These are phyloP conservation scores for Daldinia childiae DNA, from an alignment of 495 filamentous ascomycete species.

Conservation along the genomic window DNA sequence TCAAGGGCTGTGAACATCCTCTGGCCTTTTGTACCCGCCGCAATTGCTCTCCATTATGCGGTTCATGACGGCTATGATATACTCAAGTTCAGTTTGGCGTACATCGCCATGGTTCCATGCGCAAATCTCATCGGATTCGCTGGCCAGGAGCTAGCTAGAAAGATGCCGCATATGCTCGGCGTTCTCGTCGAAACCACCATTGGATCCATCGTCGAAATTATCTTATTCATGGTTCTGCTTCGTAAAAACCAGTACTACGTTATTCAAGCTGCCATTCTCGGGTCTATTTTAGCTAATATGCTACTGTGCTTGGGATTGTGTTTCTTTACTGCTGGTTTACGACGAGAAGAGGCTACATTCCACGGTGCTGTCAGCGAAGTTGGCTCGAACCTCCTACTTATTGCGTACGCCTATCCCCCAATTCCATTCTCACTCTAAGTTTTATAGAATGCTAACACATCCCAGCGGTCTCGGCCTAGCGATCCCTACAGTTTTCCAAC, in stretches of 20 bases:
- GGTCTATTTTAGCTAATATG: constrained; percentile 82
- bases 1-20: constrained; percentile 59
- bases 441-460: constrained; percentile 19
- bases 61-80: constrained; percentile 55
- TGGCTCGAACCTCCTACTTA: constrained; percentile 80
- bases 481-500: constrained; percentile 81
- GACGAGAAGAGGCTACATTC: constrained; percentile 71
- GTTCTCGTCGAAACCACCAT: constrained; percentile 80
- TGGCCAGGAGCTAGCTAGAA: constrained; percentile 80
- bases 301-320: constrained; percentile 78
- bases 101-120: constrained; percentile 80
- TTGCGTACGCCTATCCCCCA: constrained; percentile 62
- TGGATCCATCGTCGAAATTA: constrained; percentile 81
- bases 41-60: constrained; percentile 55
- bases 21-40: constrained; percentile 64
- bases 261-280: constrained; percentile 84
- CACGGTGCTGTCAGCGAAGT: constrained; percentile 82
- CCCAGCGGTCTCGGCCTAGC: constrained; percentile 76
- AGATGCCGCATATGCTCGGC: constrained; percentile 79
- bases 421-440: constrained; percentile 7
- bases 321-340: constrained; percentile 80
- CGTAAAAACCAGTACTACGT: constrained; percentile 66
- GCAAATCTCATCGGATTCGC: constrained; percentile 90
- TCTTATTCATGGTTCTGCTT: constrained; percentile 82
- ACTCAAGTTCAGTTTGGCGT: constrained; percentile 55